These are phyloP conservation scores for Mycena sp. DNA, from an alignment of 1,284 basidiomycete species.

Conservation along the genomic window DNA sequence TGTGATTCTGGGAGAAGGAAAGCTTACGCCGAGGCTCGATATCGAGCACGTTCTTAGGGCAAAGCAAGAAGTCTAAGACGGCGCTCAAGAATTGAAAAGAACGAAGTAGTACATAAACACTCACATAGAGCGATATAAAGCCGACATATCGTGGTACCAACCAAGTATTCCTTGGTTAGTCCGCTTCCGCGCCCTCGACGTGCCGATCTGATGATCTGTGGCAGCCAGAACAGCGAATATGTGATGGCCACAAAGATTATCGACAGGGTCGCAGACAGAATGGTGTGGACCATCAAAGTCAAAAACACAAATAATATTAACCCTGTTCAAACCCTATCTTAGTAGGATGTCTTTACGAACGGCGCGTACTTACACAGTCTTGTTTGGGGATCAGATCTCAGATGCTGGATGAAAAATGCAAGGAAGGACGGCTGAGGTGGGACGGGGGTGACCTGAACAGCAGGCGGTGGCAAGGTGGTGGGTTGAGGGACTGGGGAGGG, in stretches of 20 bases:
- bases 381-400: conserved; percentile 76
- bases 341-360: neutral
- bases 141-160: conserved; percentile 80
- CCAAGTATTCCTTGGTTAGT: conserved; percentile 74
- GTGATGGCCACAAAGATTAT: conserved; percentile 76
- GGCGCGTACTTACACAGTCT: conserved; percentile 64
- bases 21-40: conserved; percentile 72
- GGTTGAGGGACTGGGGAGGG: conserved; percentile 24
- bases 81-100: neutral
- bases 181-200: conserved; percentile 77
- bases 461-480: conserved; percentile 29
- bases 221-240: conserved; percentile 84
- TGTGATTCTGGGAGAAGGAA: conserved; percentile 15
- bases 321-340: conserved; percentile 56
- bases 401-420: conserved; percentile 61
- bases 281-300: conserved; percentile 76
- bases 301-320: conserved; percentile 72
- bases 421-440: conserved; percentile 49
- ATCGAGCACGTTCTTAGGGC: conserved; percentile 88
- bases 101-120: conserved; percentile 39
- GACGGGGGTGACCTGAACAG: conserved; percentile 15
- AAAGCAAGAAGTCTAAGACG: conserved; percentile 77
- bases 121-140: conserved; percentile 80
- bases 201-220: conserved; percentile 85
- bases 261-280: conserved; percentile 76